phyloP scores from a whole-genome alignment of 192 early-diverging fungal genomes.

The Pilobolus umbonatus region DNA sequence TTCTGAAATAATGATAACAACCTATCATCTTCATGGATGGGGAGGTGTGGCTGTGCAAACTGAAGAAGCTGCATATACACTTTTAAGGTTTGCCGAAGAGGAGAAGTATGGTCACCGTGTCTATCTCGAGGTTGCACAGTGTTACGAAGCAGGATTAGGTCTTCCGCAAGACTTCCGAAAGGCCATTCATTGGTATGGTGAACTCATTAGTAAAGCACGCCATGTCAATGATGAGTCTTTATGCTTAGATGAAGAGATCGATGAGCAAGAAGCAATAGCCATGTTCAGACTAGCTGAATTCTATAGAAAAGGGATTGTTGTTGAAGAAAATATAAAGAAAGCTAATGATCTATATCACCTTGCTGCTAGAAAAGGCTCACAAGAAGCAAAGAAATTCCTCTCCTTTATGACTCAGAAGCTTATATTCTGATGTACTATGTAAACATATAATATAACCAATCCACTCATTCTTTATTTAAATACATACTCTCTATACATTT shows the following conservation, averaged over 20 bases:
- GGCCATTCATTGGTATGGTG: constrained; percentile 30
- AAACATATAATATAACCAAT: too few relatives aligned
- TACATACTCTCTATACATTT: too few relatives aligned
- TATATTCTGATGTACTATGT: too few relatives aligned
- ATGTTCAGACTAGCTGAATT: constrained; percentile 28
- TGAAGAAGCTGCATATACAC: constrained; percentile 10
- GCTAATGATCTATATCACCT: constrained; percentile 24
- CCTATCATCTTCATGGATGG: constrained; percentile 34
- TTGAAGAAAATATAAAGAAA: constrained; percentile 12
- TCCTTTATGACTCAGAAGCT: constrained; percentile 11
- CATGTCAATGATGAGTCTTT: background rate
- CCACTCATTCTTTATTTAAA: too few relatives aligned
- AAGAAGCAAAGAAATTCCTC: constrained; percentile 9
- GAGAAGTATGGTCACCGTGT: constrained; percentile 15
- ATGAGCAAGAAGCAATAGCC: constrained; percentile 28
- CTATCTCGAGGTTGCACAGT: constrained; percentile 25
- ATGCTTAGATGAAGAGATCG: constrained; percentile 24
- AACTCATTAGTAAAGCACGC: constrained; percentile 4
- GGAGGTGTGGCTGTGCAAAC: constrained; percentile 19
- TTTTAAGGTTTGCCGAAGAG: constrained; percentile 19
- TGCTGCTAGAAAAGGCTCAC: constrained; percentile 22
- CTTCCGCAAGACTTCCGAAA: constrained; percentile 17
- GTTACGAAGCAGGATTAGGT: constrained; percentile 31
- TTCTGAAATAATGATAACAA: constrained; percentile 23
- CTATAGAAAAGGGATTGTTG: constrained; percentile 21